Conservation (phyloP, 2,329 filamentous ascomycete genomes). For the Byssochlamys sp. region DNA sequence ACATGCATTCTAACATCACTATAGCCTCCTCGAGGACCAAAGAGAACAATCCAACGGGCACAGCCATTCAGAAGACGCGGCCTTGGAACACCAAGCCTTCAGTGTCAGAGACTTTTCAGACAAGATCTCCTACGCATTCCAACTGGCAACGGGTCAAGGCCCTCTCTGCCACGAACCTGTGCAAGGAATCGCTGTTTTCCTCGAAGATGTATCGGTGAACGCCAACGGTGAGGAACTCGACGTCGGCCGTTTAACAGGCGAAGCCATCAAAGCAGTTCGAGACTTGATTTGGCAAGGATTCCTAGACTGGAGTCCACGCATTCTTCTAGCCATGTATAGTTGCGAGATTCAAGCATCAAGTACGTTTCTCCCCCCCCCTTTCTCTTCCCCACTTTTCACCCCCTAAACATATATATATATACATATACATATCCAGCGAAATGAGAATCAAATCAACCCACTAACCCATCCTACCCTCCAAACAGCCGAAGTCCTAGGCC, state of each 20-base stretch:
- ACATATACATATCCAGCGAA: background rate
- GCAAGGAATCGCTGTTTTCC: slow-evolving; percentile 81
- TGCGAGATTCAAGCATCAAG: slow-evolving; percentile 94
- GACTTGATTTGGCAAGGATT: slow-evolving; percentile 76
- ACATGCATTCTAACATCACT: slow-evolving; percentile 1
- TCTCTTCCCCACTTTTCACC: background rate
- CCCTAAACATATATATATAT: no score
- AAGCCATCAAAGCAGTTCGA: slow-evolving; percentile 82
- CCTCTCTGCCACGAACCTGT: slow-evolving; percentile 87
- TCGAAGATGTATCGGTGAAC: slow-evolving; percentile 65
- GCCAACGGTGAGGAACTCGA: slow-evolving; percentile 46
- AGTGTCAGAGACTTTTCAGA: slow-evolving; percentile 64
- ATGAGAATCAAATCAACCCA: slow-evolving; percentile 7
- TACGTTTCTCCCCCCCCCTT: slow-evolving; percentile 32
- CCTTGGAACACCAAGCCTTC: slow-evolving; percentile 15
- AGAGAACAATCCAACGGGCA: slow-evolving; percentile 16
- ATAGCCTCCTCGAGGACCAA: slow-evolving; percentile 30
- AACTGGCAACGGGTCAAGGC: slow-evolving; percentile 78
- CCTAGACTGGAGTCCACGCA: slow-evolving; percentile 89
- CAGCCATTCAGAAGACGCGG: slow-evolving; percentile 16
- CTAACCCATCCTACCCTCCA: slow-evolving; percentile 9
- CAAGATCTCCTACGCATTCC: slow-evolving; percentile 88
- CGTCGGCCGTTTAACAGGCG: slow-evolving; percentile 74
- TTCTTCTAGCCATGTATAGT: slow-evolving; percentile 93
- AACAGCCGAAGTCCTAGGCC: slow-evolving; percentile 77